Percentiles rank a stretch among this genome's conserved stretches.
Evolutionary conservation across 495 filamentous ascomycete genomes (phyloP).

Genomic region (Daldinia bambusicola): DNA sequence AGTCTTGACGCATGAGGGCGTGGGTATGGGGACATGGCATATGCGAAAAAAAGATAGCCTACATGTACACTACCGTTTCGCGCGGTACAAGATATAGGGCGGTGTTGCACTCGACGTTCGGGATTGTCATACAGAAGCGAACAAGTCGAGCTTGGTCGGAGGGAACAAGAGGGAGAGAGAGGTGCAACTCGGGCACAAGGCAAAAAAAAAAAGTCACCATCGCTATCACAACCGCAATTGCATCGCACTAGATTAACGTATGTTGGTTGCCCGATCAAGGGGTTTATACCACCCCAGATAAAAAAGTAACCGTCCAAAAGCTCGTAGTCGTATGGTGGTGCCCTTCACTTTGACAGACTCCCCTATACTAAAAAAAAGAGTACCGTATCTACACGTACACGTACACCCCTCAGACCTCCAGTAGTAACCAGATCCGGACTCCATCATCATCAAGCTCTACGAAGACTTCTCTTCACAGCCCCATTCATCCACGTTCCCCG

Average conservation of each 20-base stretch:
- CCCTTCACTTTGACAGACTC: too few species aligned
- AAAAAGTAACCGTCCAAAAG: background rate
- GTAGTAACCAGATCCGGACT: background rate
- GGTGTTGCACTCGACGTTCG: background rate
- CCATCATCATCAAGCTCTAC: background rate
- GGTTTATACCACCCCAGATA: background rate
- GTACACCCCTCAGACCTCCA: background rate
- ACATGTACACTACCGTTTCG: constrained; percentile 11
- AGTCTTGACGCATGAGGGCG: background rate
- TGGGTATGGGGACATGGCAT: background rate
- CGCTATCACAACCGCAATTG: background rate
- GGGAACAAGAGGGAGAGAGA: background rate
- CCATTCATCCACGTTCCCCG: background rate
- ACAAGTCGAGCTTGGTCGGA: background rate
- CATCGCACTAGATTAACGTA: background rate
- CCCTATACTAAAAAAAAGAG: background rate
- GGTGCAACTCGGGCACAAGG: constrained; percentile 1
- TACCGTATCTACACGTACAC: background rate
- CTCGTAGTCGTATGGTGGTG: background rate
- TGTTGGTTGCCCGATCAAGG: background rate
- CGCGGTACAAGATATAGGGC: constrained; percentile 6
- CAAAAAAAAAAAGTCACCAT: background rate
- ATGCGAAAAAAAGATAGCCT: constrained; percentile 4
- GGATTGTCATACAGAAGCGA: background rate
- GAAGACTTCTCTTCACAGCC: background rate